Evolutionary conservation across 2,329 filamentous ascomycete genomes (phyloP).

Genomic region (Herpotrichia juniperi): DNA sequence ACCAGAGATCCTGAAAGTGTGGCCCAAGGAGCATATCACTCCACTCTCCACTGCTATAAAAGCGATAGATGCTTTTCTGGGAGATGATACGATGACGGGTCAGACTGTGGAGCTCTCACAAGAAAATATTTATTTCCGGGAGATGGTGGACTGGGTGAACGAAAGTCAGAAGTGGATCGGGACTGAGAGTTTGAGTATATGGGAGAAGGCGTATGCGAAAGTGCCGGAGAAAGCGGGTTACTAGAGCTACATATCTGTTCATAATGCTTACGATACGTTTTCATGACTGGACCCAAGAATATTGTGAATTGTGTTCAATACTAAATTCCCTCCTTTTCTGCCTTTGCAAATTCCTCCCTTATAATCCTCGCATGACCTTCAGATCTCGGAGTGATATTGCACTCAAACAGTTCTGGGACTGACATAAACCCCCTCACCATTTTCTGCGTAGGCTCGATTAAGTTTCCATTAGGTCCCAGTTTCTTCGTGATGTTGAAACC

Average conservation of each 20-base stretch:
- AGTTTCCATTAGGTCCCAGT: slow-evolving; percentile 24
- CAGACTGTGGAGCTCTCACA: slow-evolving; percentile 49
- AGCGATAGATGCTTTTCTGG: slow-evolving; percentile 47
- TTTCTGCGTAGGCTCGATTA: slow-evolving; percentile 28
- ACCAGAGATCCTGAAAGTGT: slow-evolving; percentile 42
- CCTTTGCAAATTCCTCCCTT: slow-evolving; percentile 22
- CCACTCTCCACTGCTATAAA: slow-evolving; percentile 48
- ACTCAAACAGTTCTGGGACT: slow-evolving; percentile 37
- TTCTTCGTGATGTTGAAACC: slow-evolving; percentile 40
- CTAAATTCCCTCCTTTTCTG: slow-evolving; percentile 27
- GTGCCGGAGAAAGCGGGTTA: slow-evolving; percentile 30
- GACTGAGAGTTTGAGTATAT: slow-evolving; percentile 33
- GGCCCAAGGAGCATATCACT: slow-evolving; percentile 48
- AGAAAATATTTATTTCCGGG: slow-evolving; percentile 49
- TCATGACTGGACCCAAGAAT: not conserved
- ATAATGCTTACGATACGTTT: no score
- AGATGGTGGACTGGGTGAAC: slow-evolving; percentile 46
- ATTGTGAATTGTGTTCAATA: slow-evolving; percentile 10
- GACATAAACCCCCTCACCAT: slow-evolving; percentile 41
- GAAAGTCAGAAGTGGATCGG: slow-evolving; percentile 49
- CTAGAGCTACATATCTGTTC: no score
- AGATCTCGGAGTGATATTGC: slow-evolving; percentile 35
- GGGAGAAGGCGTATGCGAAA: slow-evolving; percentile 39
- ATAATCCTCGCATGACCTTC: slow-evolving; percentile 30
- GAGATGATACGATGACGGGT: slow-evolving; percentile 42